These are phyloP conservation scores for Viola odorata DNA, from an alignment of 345 rosid species.

Conservation along the genomic window DNA sequence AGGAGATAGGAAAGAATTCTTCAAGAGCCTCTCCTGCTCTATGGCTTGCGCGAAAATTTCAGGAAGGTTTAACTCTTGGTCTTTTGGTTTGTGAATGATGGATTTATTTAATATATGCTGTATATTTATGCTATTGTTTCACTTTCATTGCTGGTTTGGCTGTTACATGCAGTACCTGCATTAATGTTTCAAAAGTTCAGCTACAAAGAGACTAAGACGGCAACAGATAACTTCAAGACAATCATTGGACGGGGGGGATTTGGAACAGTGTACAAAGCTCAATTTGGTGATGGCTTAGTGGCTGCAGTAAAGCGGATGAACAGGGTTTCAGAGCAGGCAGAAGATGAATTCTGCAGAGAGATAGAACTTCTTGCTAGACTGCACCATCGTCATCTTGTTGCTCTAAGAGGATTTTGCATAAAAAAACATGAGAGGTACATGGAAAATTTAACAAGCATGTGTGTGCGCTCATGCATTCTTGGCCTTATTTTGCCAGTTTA, in stretches of 20 bases:
- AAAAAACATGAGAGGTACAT: conserved; percentile 65
- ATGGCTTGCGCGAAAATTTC: conserved; percentile 46
- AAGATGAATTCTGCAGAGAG: conserved; percentile 82
- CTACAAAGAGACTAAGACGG: conserved; percentile 75
- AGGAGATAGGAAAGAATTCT: conserved; percentile 34
- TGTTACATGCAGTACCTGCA: conserved; percentile 45
- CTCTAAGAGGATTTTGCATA: conserved; percentile 84
- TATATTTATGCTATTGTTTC: neutral
- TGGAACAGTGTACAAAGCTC: conserved; percentile 81
- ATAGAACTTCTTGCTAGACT: conserved; percentile 91
- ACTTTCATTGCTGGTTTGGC: neutral
- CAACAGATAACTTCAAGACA: conserved; percentile 62
- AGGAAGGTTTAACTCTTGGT: conserved; percentile 48
- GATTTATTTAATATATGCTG: conserved; percentile 3
- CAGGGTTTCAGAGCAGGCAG: conserved; percentile 72
- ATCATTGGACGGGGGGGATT: conserved; percentile 86
- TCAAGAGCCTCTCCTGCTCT: conserved; percentile 48
- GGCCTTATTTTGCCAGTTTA: neutral
- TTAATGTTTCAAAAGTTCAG: conserved; percentile 66
- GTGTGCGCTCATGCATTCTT: neutral
- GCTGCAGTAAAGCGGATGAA: conserved; percentile 77
- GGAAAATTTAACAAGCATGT: neutral
- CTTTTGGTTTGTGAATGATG: conserved; percentile 5
- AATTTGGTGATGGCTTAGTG: conserved; percentile 60
- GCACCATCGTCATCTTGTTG: conserved; percentile 92